Percentiles rank a stretch among this genome's conserved stretches.
These are phyloP conservation scores for Penicillium concentricum DNA, from an alignment of 2,329 filamentous ascomycete species.

Conservation along the genomic window DNA sequence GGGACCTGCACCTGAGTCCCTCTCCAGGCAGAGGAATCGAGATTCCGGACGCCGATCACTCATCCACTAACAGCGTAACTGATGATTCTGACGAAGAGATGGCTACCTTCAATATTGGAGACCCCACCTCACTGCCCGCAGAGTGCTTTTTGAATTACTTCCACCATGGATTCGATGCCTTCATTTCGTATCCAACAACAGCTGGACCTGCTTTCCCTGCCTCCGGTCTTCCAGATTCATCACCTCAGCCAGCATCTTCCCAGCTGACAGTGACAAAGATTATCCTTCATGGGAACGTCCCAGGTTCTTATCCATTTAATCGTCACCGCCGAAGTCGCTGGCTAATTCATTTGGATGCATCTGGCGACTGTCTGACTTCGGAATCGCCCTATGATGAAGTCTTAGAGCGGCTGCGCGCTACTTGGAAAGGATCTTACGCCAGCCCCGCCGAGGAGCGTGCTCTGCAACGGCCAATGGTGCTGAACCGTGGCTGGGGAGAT, in stretches of 20 bases:
- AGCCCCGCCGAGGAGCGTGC: conserved; percentile 54
- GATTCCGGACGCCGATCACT: conserved; percentile 69
- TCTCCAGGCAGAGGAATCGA: conserved; percentile 39
- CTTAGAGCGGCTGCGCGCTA: conserved; percentile 64
- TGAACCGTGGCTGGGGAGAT: conserved; percentile 88
- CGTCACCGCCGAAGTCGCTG: conserved; percentile 86
- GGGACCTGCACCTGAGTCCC: conserved; percentile 36
- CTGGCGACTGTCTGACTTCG: conserved; percentile 58
- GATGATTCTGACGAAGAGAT: conserved; percentile 65
- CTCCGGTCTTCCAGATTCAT: conserved; percentile 34
- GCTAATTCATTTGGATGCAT: conserved; percentile 60
- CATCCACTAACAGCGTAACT: conserved; percentile 68
- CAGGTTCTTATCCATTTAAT: conserved; percentile 95
- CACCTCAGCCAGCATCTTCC: conserved; percentile 44
- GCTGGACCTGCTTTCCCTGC: conserved; percentile 64
- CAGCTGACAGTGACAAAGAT: conserved; percentile 84
- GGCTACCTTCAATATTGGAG: conserved; percentile 58
- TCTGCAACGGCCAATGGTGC: conserved; percentile 68
- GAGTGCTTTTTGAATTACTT: conserved; percentile 96
- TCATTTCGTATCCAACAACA: conserved; percentile 74
- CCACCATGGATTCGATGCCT: conserved; percentile 86
- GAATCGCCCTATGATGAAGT: conserved; percentile 77
- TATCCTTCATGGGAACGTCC: conserved; percentile 91
- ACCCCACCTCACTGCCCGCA: conserved; percentile 50
- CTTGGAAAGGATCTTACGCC: conserved; percentile 68